Conservation (phyloP, 345 rosid species). For the Pistacia vera region DNA sequence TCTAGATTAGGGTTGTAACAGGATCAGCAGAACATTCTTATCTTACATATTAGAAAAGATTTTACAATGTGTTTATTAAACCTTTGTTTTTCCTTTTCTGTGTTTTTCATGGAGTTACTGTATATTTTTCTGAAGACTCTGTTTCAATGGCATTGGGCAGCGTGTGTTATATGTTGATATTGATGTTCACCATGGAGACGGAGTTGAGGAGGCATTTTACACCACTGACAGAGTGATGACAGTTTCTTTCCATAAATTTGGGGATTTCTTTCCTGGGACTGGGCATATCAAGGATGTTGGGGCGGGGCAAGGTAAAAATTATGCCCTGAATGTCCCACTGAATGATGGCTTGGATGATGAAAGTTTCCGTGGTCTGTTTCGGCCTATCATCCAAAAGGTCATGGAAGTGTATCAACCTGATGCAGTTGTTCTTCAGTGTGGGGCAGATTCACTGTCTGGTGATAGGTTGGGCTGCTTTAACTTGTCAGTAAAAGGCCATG, state of each 20-base stretch:
- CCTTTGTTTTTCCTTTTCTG: not conserved
- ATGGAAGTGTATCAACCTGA: conserved; percentile 98
- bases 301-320: conserved; percentile 64
- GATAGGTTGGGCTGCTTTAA: conserved; percentile 97
- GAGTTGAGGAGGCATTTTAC: conserved; percentile 98
- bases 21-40: not conserved
- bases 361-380: conserved; percentile 76
- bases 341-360: conserved; percentile 93
- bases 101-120: conserved; percentile 1
- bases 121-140: conserved; percentile 18
- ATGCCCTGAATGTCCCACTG: conserved; percentile 93
- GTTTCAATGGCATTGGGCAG: conserved; percentile 47
- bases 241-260: conserved; percentile 95
- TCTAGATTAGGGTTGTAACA: not conserved
- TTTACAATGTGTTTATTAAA: not conserved
- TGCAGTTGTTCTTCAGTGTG: conserved; percentile 99
- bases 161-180: conserved; percentile 91
- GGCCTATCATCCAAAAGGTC: conserved; percentile 83
- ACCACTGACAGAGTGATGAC: conserved; percentile 99
- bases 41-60: not conserved
- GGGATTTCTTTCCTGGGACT: conserved; percentile 97
- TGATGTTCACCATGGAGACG: conserved; percentile 99
- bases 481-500: conserved; percentile 97
- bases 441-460: conserved; percentile 97
- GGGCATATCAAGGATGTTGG: conserved; percentile 90